Conservation (phyloP, 1,284 basidiomycete species). For the Tilletia walkeri region DNA sequence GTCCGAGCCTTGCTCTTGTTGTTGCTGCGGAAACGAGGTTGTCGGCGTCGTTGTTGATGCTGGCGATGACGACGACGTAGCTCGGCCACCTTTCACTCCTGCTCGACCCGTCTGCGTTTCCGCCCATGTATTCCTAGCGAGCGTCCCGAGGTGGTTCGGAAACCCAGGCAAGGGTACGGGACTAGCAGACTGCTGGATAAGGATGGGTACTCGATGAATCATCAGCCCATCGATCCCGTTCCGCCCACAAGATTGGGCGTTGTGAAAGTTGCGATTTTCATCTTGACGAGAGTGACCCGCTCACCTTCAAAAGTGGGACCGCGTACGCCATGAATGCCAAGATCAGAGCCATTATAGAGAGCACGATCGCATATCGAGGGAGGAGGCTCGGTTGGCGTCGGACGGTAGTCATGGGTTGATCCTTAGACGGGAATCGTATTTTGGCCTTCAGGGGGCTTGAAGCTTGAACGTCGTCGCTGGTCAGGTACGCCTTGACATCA, state of each 20-base stretch:
- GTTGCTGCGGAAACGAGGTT: no score
- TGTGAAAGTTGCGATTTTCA: not conserved
- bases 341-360: not conserved
- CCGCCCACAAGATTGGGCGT: no score
- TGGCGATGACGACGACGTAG: no score
- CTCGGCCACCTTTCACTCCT: not conserved
- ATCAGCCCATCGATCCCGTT: not conserved
- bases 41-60: no score
- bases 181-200: not conserved
- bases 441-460: not conserved
- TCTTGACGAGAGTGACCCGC: not conserved
- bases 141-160: not conserved
- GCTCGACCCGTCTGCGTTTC: not conserved
- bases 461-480: conserved; percentile 2
- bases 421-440: not conserved
- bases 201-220: not conserved
- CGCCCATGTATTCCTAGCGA: not conserved
- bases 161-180: not conserved
- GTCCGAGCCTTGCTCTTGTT: not conserved
- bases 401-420: not conserved
- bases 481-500: conserved; percentile 13
- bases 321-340: not conserved
- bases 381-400: not conserved
- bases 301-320: not conserved
- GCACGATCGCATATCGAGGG: not conserved